Base-by-base conservation (phyloP, 2,329 filamentous ascomycete species). In the Paradendryphiella salina region DNA sequence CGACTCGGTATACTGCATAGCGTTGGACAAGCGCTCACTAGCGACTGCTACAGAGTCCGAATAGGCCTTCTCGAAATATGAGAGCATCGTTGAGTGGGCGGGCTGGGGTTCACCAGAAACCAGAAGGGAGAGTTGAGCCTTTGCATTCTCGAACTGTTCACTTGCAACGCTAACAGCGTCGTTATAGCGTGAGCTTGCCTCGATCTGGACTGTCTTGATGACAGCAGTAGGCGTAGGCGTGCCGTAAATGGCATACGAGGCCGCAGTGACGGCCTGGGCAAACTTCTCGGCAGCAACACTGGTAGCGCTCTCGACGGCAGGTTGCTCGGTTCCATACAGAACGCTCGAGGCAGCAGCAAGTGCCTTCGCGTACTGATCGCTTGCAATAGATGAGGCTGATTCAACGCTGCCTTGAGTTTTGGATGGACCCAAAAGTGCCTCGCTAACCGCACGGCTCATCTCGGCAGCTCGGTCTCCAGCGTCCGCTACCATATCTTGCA, bases 61-160 rank as follows among this genome's bases (percentile, higher is more conserved):
- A 65, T 90, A 91, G 1, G 82, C 86, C 5, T 78, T 80, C 7
- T 86, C 85, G 8, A 88, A 82, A 0, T 87, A 88, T 7, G 85
- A 81, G 10, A 89, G 76, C 68, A 90, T 81, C 54, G 89, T 79
- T 60, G 89, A 79, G 54, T 90, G 85, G 3, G 83, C 80, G 6
- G 88, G 87, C 64, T 87, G 82, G 1, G 86, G 83, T 18, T 85
- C 85, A 26, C 87, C 87, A 21, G 82, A 84, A 32, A 90, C 80
- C 62, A 89, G 82, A 3, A 78, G 81, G 1, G 86, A 89, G 1
- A 88, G 78, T 20, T 83, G 78, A 1, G 86, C 86, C 62, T 85
- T 83, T 8, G 87, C 88, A 17, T 83, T 83, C 28, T 66, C 61
- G 60, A 89, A 89, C 46, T 87, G 85, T 33, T 83, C 79, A n/a